Evolutionary conservation across 495 filamentous ascomycete genomes (phyloP).

Genomic region (Podospora pseudopauciseta): DNA sequence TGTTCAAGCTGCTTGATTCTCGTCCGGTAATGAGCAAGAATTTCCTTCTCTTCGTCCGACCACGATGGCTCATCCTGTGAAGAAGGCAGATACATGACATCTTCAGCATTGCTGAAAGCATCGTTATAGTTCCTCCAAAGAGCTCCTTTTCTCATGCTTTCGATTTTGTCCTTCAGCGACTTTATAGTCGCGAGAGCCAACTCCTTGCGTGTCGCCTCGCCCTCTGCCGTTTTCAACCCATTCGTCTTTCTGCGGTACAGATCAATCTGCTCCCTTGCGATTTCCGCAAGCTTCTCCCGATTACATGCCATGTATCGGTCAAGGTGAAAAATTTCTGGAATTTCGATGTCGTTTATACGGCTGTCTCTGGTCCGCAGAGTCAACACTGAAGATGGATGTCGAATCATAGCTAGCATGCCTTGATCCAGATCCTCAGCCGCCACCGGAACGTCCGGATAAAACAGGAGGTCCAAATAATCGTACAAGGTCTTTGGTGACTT

Average conservation of each 20-base stretch:
- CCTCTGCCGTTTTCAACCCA: background rate
- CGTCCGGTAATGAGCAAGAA: conserved; percentile 21
- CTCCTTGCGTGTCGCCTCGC: background rate
- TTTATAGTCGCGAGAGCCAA: background rate
- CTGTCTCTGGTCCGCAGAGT: conserved; percentile 48
- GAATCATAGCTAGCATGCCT: conserved; percentile 47
- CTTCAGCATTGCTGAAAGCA: background rate
- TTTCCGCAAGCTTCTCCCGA: conserved; percentile 45
- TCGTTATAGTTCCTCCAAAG: background rate
- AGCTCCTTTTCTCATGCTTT: background rate
- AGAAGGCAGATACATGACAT: background rate
- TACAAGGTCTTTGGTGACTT: conserved; percentile 56
- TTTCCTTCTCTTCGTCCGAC: conserved; percentile 34
- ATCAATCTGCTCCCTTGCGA: conserved; percentile 38
- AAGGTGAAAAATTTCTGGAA: conserved; percentile 69
- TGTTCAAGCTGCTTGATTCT: conserved; percentile 14
- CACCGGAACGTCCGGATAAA: conserved; percentile 51
- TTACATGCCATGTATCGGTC: conserved; percentile 70
- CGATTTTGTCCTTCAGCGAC: background rate
- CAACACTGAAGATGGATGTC: conserved; percentile 64
- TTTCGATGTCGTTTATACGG: conserved; percentile 48
- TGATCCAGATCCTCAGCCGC: conserved; percentile 34
- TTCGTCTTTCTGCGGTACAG: conserved; percentile 18
- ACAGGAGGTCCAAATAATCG: conserved; percentile 62
- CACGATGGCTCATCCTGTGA: conserved; percentile 37